These are phyloP conservation scores for Paraphysoderma sedebokerense DNA, from an alignment of 371 early-diverging fungal genomes.

Conservation along the genomic window DNA sequence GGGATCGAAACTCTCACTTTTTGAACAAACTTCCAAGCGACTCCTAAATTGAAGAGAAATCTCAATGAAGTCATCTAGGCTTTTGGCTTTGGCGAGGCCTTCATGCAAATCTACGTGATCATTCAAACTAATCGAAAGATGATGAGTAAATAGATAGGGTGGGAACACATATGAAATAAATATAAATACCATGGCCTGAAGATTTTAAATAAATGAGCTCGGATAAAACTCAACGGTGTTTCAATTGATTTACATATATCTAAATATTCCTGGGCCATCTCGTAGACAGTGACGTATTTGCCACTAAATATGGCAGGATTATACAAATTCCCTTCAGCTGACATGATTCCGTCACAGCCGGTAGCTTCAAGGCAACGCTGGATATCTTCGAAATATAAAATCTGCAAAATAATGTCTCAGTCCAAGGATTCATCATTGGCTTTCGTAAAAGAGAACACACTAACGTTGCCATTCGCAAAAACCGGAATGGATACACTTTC, in stretches of 20 bases:
- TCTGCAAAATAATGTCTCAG: conserved; percentile 8
- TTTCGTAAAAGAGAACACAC: background rate
- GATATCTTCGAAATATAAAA: conserved; percentile 78
- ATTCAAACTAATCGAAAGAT: background rate
- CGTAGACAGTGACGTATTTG: conserved; percentile 45
- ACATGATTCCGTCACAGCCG: conserved; percentile 93
- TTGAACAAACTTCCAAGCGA: background rate
- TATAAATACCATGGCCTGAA: conserved; percentile 15
- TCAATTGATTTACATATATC: conserved; percentile 41
- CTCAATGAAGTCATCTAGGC: background rate
- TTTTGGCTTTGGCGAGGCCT: background rate
- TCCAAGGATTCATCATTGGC: background rate
- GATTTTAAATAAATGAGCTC: conserved; percentile 89
- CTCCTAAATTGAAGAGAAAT: background rate
- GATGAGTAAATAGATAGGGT: background rate
- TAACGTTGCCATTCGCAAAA: conserved; percentile 87
- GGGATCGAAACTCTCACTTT: background rate
- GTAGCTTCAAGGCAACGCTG: conserved; percentile 76
- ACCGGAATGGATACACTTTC: conserved; percentile 68
- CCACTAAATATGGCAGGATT: conserved; percentile 74
- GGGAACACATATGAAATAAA: background rate
- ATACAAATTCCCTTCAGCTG: conserved; percentile 79
- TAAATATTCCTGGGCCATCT: conserved; percentile 72
- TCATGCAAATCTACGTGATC: background rate
- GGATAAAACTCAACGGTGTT: conserved; percentile 42